A percentile compares a stretch with the other conserved stretches of the same genome.
Conservation (phyloP, 352 stramenopile species). For the Pythium plurisporium region DNA sequence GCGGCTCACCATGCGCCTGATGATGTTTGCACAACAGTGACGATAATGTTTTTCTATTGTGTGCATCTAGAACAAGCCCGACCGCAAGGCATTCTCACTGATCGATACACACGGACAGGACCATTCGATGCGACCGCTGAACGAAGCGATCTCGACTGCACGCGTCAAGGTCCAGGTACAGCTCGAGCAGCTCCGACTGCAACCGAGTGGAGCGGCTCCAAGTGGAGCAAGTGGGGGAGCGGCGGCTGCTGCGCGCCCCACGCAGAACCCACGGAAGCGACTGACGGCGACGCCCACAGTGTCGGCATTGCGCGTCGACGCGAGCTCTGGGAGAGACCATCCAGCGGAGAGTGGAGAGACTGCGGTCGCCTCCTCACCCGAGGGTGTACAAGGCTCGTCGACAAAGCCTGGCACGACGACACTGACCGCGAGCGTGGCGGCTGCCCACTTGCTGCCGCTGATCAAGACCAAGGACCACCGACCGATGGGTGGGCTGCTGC, state of each 20-base stretch:
- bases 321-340: too few relatives aligned
- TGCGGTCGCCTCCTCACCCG: too few relatives aligned
- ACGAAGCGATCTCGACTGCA: slow-evolving; percentile 45
- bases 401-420: slow-evolving; percentile 3
- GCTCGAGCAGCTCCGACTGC: neutral
- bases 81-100: slow-evolving; percentile 50
- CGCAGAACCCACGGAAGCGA: slow-evolving; percentile 1
- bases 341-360: too few relatives aligned
- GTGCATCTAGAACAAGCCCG: slow-evolving; percentile 38
- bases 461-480: slow-evolving; percentile 54
- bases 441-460: slow-evolving; percentile 43
- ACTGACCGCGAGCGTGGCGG: slow-evolving; percentile 31
- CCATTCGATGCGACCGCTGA: slow-evolving; percentile 45
- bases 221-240: neutral
- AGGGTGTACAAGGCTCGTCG: neutral
- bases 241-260: neutral
- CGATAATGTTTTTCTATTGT: neutral
- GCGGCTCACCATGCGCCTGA: too few relatives aligned
- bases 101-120: slow-evolving; percentile 50
- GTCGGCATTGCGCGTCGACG: neutral
- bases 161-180: slow-evolving; percentile 36
- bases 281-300: neutral
- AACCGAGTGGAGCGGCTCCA: neutral
- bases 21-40: too few relatives aligned
- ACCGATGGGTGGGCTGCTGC: slow-evolving; percentile 58